Percentiles rank a stretch among this genome's conserved stretches.
These are phyloP conservation scores for Lactifluus subvellereus DNA, from an alignment of 768 basidiomycete species.

Conservation along the genomic window DNA sequence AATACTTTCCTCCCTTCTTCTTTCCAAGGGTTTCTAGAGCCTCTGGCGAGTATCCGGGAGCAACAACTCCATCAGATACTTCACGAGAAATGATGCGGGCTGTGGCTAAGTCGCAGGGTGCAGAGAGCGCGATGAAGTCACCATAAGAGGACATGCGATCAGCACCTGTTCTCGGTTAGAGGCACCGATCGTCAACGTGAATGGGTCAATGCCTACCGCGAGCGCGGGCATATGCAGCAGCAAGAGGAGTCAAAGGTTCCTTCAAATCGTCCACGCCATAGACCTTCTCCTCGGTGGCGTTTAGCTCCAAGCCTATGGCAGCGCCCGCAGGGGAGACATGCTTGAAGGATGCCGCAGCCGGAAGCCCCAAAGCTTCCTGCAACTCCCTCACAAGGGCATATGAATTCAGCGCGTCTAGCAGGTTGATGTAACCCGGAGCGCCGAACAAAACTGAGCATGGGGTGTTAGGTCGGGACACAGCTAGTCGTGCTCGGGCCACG, in stretches of 20 bases:
- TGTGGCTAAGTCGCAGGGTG: conserved; percentile 88
- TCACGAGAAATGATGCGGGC: conserved; percentile 98
- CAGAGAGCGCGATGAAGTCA: conserved; percentile 95
- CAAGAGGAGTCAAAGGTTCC: conserved; percentile 81
- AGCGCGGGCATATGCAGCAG: conserved; percentile 92
- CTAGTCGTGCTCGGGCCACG: neutral
- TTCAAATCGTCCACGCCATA: conserved; percentile 96
- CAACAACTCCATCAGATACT: conserved; percentile 97
- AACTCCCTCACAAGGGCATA: conserved; percentile 95
- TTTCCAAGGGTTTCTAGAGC: conserved; percentile 87
- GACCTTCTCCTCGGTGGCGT: conserved; percentile 83
- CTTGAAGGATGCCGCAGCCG: conserved; percentile 98
- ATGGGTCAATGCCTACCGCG: conserved; percentile 48
- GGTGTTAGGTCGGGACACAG: neutral
- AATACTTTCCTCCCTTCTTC: conserved; percentile 99
- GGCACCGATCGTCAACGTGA: neutral
- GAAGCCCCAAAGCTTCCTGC: conserved; percentile 76
- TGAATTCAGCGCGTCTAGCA: conserved; percentile 94
- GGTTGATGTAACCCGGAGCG: conserved; percentile 97
- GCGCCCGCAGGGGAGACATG: conserved; percentile 98
- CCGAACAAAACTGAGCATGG: conserved; percentile 67
- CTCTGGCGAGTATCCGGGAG: conserved; percentile 83
- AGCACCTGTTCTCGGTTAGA: conserved; percentile 50
- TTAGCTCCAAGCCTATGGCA: conserved; percentile 81
- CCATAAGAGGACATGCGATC: conserved; percentile 99